These are phyloP conservation scores for Boletus sp. DNA, from an alignment of 1,284 basidiomycete species.

Conservation along the genomic window DNA sequence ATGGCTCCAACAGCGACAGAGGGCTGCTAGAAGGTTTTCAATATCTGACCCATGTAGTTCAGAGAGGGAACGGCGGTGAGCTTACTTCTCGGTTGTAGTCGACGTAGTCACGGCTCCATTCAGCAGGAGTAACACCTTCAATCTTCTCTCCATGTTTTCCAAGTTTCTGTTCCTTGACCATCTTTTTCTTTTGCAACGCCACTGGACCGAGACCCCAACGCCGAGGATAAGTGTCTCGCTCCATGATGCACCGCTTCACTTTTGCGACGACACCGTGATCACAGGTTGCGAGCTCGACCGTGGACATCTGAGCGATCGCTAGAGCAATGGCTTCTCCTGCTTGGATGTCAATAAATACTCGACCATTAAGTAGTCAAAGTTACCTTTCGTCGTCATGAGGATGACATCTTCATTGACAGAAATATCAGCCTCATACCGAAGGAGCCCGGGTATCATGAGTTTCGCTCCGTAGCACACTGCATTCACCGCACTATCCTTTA, in stretches of 20 bases:
- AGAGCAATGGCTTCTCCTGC: conserved; percentile 94
- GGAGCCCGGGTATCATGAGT: conserved; percentile 98
- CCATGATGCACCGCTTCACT: conserved; percentile 99
- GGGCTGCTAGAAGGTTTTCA: conserved; percentile 37
- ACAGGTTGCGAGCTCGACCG: conserved; percentile 95
- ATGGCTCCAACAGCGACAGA: conserved; percentile 29
- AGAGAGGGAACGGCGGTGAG: conserved; percentile 11
- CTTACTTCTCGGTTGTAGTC: conserved; percentile 75
- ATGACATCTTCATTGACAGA: conserved; percentile 96
- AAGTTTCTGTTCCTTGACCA: conserved; percentile 94
- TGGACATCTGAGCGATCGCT: conserved; percentile 97
- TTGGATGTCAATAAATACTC: conserved; percentile 11
- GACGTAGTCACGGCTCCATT: conserved; percentile 91
- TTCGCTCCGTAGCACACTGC: conserved; percentile 99
- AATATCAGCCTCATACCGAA: conserved; percentile 97
- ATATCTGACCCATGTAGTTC: conserved; percentile 8
- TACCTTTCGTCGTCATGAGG: conserved; percentile 98
- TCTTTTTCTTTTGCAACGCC: conserved; percentile 97
- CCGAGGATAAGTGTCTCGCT: conserved; percentile 96
- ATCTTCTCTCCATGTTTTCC: conserved; percentile 94
- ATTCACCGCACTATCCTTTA: conserved; percentile 98
- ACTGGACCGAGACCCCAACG: conserved; percentile 98
- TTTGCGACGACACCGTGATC: conserved; percentile 99
- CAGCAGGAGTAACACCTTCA: conserved; percentile 85
- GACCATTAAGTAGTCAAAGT: background rate